Base-by-base conservation (phyloP, 2,329 filamentous ascomycete genomes). In the Xylariaceae sp. region DNA sequence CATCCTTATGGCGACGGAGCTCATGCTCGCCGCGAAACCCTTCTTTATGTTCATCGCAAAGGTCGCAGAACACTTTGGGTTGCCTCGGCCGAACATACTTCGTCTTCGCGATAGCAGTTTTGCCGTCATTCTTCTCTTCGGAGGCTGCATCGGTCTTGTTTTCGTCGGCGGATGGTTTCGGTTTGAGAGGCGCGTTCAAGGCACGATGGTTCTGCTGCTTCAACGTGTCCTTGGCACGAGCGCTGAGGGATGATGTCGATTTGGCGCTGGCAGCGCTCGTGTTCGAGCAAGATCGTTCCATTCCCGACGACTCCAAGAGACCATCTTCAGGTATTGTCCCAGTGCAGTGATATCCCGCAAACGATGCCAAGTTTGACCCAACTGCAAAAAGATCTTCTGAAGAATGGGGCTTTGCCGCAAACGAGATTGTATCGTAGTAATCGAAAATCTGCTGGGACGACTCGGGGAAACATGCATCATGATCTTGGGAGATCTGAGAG, bases 11-110 rank as follows among this genome's bases (percentile, higher is more conserved):
- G 15, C 88, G 81, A 49, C 85, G 82, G 30, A 90, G 81, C 72
- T 96, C 92, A 71, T 96, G 92, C 23, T 92, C 89, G 56, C 92
- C 92, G 39, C 92, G 86, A 74, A 96, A 96, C 50, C 90, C 91
- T 15, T 88, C 83, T 0, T 87, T 87, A 55, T 89, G 83, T 57
- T 90, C 86, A 55, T 81, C 80, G 75, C 91, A 96, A 60, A 83
- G 76, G 1, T 75, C 71, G 72, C 92, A 96, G 70, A 63, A 83
- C 62, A 90, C 85, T 72, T 89, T 90, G 42, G 84, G 82, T 62
- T 89, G 86, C 67, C 84, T 83, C 30, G 88, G 88, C 13, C 89
- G 86, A 53, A 79, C 75, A 62, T 82, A 81, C 45, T 75, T 72
- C 56, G 76, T 72, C 65, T 77, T 80, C 30, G 71, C 4, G 48